A percentile compares a stretch with the other conserved stretches of the same genome.
These are phyloP conservation scores for Elymus sibiricus DNA, from an alignment of 176 grass and related monocot species.

Conservation along the genomic window DNA sequence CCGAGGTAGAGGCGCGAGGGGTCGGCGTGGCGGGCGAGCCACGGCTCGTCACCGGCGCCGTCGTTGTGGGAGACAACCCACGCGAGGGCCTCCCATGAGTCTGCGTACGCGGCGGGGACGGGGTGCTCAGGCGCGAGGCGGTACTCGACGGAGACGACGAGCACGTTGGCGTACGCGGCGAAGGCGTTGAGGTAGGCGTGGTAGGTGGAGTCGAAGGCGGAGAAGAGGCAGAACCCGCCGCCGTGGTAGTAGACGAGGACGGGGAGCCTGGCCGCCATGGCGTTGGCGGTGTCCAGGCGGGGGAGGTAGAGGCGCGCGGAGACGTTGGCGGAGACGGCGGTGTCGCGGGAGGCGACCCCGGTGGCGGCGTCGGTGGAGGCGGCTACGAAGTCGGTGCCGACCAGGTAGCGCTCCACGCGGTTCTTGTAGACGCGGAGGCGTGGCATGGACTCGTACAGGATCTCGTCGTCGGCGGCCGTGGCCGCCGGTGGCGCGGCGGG, in stretches of 20 bases:
- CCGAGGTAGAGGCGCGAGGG: slow-evolving; percentile 56
- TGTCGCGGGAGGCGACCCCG: slow-evolving; percentile 49
- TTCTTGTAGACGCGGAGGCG: background rate
- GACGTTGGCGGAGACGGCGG: slow-evolving; percentile 16
- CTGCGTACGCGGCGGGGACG: slow-evolving; percentile 44
- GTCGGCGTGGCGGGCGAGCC: slow-evolving; percentile 41
- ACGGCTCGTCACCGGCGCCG: background rate
- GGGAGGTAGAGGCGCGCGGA: slow-evolving; percentile 39
- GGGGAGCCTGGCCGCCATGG: slow-evolving; percentile 15
- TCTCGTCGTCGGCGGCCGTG: background rate
- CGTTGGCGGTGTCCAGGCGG: background rate
- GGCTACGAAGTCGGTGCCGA: background rate
- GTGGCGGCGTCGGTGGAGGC: slow-evolving; percentile 33
- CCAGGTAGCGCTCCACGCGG: background rate
- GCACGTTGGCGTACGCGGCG: slow-evolving; percentile 15
- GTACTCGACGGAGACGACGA: slow-evolving; percentile 72
- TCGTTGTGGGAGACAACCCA: slow-evolving; percentile 53
- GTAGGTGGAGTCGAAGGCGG: slow-evolving; percentile 55
- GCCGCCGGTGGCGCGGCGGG: no score
- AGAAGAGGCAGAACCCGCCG: slow-evolving; percentile 58
- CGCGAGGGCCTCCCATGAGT: slow-evolving; percentile 56
- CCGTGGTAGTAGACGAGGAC: slow-evolving; percentile 56
- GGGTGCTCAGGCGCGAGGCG: slow-evolving; percentile 83
- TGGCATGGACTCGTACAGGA: background rate
- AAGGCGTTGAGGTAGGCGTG: slow-evolving; percentile 49